Evolutionary conservation across 2,329 filamentous ascomycete genomes (phyloP), one percentile per base, ranked within the genome.

Genomic region (Myriosclerotinia curreyana): DNA sequence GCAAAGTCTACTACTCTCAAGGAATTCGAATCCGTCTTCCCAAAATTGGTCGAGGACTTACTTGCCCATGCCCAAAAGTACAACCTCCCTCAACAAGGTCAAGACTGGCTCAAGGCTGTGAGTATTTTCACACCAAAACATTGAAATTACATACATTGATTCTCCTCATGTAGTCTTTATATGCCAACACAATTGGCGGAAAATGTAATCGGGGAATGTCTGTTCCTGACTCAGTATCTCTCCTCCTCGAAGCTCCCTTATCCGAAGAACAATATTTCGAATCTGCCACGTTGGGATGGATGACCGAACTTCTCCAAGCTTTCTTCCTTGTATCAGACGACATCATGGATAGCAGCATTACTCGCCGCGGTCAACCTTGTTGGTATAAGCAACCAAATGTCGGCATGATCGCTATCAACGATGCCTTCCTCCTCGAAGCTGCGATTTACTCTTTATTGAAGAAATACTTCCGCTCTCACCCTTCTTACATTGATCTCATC

Each of bases 121-220:
- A 66, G 71, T 62, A 36, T 49, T 44, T n/a, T 11, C 28, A 7
- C 44, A 63, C 40, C n/a, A 46, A 51, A 31, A 25, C 31, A 25
- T 48, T 34, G 8, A 17, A 40, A 34, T 58, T 17, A 62, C 61
- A 52, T 49, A 56, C 67, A 20, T 58, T 64, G 46, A 65, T 5
- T 51, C 59, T 50, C 46, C 42, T 28, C 49, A 60, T 40, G 51
- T 59, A 97, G 92, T 89, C 84, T 67, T 84, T 98, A 73, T 85
- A 93, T 75, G 83, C 86, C 80, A 99, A 99, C 80, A 86, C 91
- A 8, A 81, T 95, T 62, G 95, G 95, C 71, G 95, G 95, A 76
- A 99, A 99, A 83, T 96, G 93, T 82, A 99, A 99, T 81, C 92
- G 95, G 75, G 95, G 95, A 80, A 96, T 99, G 86, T 98, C 93